Base-by-base conservation (phyloP, 2,329 filamentous ascomycete genomes). In the Hawksworthiomyces lignivorus region DNA sequence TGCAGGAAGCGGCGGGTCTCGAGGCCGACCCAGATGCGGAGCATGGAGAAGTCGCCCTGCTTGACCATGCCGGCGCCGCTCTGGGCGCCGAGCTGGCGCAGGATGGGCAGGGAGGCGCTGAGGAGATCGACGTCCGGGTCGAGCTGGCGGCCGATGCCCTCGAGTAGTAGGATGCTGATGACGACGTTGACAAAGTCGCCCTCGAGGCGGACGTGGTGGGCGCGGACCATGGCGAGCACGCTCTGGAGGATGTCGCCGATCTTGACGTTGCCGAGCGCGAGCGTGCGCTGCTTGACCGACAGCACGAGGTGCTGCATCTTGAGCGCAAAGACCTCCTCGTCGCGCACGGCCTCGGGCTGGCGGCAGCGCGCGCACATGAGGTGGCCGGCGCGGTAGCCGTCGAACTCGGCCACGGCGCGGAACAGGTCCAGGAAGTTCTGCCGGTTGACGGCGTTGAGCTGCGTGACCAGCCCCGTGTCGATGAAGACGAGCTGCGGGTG, bases 141-240 rank as follows among this genome's bases (percentile, higher is more conserved):
- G 14, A 98, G 65, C 45, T 73, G 87, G 47, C 92, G 76, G 0
- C 92, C 92, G 55, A 97, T 98, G 7, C 92, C 92, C 60, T 98
- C 92, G 2, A 98, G 72, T 3, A 98, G 72, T 26, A 98, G 67
- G 40, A 97, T 96, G 46, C 87, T 94, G 45, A 98, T 83, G 22
- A 98, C 90, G 5, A 98, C 92, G 57, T 98, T 98, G 58, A 98
- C 88, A 58, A 97, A 98, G 60, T 98, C 92, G 8, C 92, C 92
- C 62, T 98, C 92, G 38, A 98, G 75, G 8, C 92, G 76, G 4
- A 98, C 92, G 57, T 98, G 92, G 59, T 98, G 92, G 9, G 72
- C 69, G 42, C 92, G 79, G 22, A 98, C 92, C 88, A 98, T 96
- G 45, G 74, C 74, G 33, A 98, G 69, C 0, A 97, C 92, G 53